Base-by-base conservation (phyloP, 192 early-diverging fungal genomes). In the Rhizoclosmatium sp. region DNA sequence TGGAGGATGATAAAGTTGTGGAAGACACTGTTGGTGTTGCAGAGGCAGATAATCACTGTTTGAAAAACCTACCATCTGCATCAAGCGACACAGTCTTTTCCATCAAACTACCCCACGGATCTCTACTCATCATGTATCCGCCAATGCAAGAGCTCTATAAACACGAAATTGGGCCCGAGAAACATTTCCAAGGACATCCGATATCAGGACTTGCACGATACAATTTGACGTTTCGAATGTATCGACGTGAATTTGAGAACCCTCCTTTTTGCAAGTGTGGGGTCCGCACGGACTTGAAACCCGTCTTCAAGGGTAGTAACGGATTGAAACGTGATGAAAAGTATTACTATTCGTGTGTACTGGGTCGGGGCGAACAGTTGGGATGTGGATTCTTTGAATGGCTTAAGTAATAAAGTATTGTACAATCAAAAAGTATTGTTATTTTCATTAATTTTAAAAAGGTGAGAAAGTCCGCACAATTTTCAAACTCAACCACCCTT, bases 111-210 rank as follows among this genome's bases (percentile, higher is more conserved):
- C 82, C 83, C 10, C 88, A 89, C 75, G 84, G 85, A 49, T 84
- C 78, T 16, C 80, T 89, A 12, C 65, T 87, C 23, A 82, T 89
- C 69, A 89, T 89, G 88, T 84, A 86, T 73, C 86, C 88, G 5
- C 85, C 85, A 3, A 76, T 79, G 67, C 84, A 86, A 74, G 87
- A 88, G 78, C 69, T 80, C 48, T 88, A 86, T 78, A 82, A 82
- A 21, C 88, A 89, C 76, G 71, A 66, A 40, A 68, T 89, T 31
- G 86, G 84, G 31, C 71, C 76, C 10, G 67, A 62, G 16, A 69
- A 51, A 5, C 44, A 65, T 16, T 51, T 85, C 40, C n/a, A 59
- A 21, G 69, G 65, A 59, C 85, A 89, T 65, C 81, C 84, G 9
- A 67, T 86, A 14, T 79, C 75, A 58, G 66, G 80, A 45, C 66